These are phyloP conservation scores for Picochlorum sp. DNA, from an alignment of 139 green algal genomes.

Conservation along the genomic window DNA sequence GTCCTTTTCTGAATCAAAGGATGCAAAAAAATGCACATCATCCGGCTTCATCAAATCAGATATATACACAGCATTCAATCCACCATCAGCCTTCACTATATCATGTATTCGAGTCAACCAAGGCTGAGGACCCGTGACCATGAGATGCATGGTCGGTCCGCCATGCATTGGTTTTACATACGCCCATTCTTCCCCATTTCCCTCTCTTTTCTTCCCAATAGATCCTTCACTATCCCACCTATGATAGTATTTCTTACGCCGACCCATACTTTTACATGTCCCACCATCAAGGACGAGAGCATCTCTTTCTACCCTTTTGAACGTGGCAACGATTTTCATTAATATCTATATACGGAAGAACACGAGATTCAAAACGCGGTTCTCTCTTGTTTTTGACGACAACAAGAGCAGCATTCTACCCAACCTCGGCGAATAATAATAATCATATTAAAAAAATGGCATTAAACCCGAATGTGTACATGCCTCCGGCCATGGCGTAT, in stretches of 20 bases:
- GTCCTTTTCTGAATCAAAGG: not conserved
- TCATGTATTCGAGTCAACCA: not conserved
- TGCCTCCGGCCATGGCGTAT: not conserved
- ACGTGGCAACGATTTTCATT: no score
- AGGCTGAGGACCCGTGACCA: not conserved
- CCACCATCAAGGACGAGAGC: no score
- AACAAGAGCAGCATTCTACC: no score
- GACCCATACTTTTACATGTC: conserved; percentile 5
- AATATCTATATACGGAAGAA: no score
- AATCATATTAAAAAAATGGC: no score
- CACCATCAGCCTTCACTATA: not conserved
- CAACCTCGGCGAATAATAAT: no score
- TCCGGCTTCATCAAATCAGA: not conserved
- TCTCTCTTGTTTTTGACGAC: no score
- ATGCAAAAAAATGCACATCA: not conserved
- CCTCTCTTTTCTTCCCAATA: no score
- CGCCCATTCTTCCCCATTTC: conserved; percentile 18
- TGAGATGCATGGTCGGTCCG: conserved; percentile 2
- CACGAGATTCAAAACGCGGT: no score
- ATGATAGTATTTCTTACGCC: conserved; percentile 36
- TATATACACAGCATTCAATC: not conserved
- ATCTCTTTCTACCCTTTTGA: no score
- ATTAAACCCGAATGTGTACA: not conserved
- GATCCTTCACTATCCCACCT: not conserved
- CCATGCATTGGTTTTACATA: conserved; percentile 11